Percentiles rank a stretch among this genome's conserved stretches.
phyloP scores from a whole-genome alignment of 148 eudicot genomes.

The Camellia lanceoleosa region DNA sequence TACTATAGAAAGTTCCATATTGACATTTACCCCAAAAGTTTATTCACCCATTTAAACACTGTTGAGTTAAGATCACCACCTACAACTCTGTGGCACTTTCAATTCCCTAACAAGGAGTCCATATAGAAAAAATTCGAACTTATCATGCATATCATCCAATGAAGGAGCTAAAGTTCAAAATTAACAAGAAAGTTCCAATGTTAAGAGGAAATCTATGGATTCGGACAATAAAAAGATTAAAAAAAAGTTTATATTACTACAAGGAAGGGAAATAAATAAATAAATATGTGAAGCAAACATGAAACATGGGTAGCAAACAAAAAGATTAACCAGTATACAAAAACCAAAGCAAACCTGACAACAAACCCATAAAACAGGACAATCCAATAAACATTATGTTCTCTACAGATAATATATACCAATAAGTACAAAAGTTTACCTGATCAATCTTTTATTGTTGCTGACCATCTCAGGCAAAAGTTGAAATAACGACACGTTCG shows the following conservation, averaged over 20 bases:
- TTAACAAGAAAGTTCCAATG: not conserved
- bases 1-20: not conserved
- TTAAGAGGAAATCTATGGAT: not conserved
- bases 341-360: constrained; percentile 7
- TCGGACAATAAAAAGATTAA: not conserved
- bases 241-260: not conserved
- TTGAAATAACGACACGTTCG: not conserved
- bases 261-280: not conserved
- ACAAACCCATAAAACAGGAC: not conserved
- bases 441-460: not conserved
- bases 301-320: not conserved
- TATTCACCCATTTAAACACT: no score
- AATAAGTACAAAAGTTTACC: constrained; percentile 12
- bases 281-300: not conserved
- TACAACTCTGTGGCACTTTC: no score
- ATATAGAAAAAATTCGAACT: no score
- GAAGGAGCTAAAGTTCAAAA: not conserved
- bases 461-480: not conserved
- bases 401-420: not conserved
- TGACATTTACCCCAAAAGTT: not conserved
- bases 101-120: no score
- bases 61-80: no score
- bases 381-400: constrained; percentile 6
- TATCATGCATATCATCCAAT: not conserved
- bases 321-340: constrained; percentile 3